Percentiles rank a stretch among this genome's conserved stretches.
phyloP scores from a whole-genome alignment of 2,329 filamentous ascomycete species.

The Elsinoe perseae region DNA sequence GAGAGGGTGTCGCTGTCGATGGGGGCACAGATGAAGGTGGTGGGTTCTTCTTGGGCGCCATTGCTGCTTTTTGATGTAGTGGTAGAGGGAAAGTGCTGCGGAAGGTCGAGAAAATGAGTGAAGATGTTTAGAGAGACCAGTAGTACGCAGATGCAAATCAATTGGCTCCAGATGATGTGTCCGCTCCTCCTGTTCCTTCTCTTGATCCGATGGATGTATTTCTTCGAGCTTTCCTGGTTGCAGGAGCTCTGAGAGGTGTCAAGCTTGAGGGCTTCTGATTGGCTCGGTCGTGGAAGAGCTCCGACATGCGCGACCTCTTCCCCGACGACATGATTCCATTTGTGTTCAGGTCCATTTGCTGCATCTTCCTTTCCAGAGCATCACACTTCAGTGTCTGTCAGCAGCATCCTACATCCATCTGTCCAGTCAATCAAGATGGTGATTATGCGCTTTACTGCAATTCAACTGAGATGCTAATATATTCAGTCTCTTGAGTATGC shows the following conservation, averaged over 20 bases:
- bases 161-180: conserved; percentile 2
- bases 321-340: background rate
- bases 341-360: background rate
- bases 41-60: conserved; percentile 28
- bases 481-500: conserved; percentile 17
- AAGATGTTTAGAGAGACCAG: background rate
- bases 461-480: background rate
- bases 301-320: background rate
- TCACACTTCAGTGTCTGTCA: too few species aligned
- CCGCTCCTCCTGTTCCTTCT: conserved; percentile 6
- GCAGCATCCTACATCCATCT: too few species aligned
- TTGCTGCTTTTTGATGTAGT: conserved; percentile 17
- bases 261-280: conserved; percentile 10
- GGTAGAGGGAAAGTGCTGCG: background rate
- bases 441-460: background rate
- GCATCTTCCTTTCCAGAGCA: too few species aligned
- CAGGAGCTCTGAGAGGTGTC: conserved; percentile 9
- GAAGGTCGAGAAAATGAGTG: background rate
- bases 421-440: background rate
- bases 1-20: conserved; percentile 21
- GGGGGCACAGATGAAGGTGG: conserved; percentile 23
- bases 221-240: background rate
- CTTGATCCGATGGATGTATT: background rate
- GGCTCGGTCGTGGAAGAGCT: background rate
- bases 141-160: background rate